Conservation (phyloP, 257 asterid species). For the Buddleja alternifolia region DNA sequence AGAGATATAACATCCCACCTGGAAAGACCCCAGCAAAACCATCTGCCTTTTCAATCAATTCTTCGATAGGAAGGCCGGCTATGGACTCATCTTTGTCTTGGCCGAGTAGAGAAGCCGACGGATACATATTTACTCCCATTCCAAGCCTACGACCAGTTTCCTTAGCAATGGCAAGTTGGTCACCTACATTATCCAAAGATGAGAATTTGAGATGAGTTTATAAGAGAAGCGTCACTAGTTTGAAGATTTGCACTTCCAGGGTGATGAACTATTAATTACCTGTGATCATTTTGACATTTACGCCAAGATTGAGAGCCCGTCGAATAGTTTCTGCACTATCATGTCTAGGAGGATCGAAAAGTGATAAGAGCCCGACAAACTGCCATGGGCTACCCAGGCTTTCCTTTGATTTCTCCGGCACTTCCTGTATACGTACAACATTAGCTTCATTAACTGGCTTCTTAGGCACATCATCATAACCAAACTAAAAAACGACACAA, state of each 20-base stretch:
- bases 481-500: no score
- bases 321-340: conserved; percentile 95
- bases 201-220: neutral
- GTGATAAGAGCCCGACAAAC: conserved; percentile 82
- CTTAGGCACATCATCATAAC: no score
- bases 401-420: conserved; percentile 83
- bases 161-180: conserved; percentile 93
- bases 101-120: conserved; percentile 81
- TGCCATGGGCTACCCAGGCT: conserved; percentile 83
- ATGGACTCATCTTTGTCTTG: conserved; percentile 75
- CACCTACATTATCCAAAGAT: conserved; percentile 49
- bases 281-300: conserved; percentile 94
- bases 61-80: conserved; percentile 81
- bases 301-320: conserved; percentile 90
- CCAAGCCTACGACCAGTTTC: conserved; percentile 97
- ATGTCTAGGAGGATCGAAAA: conserved; percentile 95
- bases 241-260: neutral
- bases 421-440: conserved; percentile 51
- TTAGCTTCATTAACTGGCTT: neutral
- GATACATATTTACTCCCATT: conserved; percentile 94
- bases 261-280: conserved; percentile 43
- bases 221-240: neutral
- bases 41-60: conserved; percentile 88
- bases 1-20: conserved; percentile 52
- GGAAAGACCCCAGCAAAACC: conserved; percentile 99